These are phyloP conservation scores for Boletus reticulatus DNA, from an alignment of 768 basidiomycete species.

Conservation along the genomic window DNA sequence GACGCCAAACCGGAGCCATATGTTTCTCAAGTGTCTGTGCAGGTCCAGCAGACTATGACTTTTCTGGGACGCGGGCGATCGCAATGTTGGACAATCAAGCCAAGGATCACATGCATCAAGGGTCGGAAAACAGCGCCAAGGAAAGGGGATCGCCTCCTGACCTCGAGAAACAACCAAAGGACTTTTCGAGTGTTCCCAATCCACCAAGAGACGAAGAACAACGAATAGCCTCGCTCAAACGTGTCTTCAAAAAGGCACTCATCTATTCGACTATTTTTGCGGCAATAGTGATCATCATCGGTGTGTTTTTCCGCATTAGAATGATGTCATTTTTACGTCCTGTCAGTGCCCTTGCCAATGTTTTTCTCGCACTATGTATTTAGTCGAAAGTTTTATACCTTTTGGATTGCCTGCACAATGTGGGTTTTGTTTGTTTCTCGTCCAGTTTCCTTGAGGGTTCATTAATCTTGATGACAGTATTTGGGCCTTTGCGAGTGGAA, in stretches of 20 bases:
- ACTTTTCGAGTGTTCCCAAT: background rate
- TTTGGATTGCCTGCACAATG: conserved; percentile 41
- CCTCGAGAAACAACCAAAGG: conserved; percentile 14
- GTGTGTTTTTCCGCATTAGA: conserved; percentile 11
- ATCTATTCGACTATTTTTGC: conserved; percentile 35
- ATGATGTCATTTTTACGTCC: background rate
- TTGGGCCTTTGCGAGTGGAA: conserved; percentile 36
- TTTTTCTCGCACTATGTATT: conserved; percentile 39
- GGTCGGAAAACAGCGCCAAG: background rate
- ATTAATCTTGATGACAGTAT: conserved; percentile 24
- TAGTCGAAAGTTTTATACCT: conserved; percentile 34
- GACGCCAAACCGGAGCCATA: background rate
- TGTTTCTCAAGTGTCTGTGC: background rate
- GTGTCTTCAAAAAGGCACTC: conserved; percentile 33
- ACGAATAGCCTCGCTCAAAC: conserved; percentile 19
- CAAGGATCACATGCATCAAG: background rate
- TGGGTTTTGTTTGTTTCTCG: conserved; percentile 13
- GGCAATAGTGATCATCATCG: conserved; percentile 34
- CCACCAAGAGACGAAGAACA: conserved; percentile 3
- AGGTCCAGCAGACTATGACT: conserved; percentile 39
- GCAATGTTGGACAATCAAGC: conserved; percentile 26
- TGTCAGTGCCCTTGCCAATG: conserved; percentile 37
- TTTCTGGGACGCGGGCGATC: conserved; percentile 36
- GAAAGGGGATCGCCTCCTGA: background rate
- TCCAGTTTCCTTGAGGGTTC: background rate